Evolutionary conservation across 1,284 basidiomycete genomes (phyloP).

Genomic region (Ustilago hordei): DNA sequence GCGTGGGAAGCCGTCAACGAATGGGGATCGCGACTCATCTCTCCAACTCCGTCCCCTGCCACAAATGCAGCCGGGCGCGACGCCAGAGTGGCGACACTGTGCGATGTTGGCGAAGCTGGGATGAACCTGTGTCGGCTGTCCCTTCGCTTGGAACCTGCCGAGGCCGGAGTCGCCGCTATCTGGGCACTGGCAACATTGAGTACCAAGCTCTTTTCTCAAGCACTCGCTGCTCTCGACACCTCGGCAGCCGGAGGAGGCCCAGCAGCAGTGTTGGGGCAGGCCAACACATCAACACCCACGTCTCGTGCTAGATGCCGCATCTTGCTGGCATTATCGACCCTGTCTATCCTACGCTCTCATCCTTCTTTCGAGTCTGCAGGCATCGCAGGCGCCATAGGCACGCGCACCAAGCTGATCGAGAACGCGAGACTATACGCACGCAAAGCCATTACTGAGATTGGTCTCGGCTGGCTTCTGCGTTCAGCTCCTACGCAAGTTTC

Average conservation of each 20-base stretch:
- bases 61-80: background rate
- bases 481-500: conserved; percentile 15
- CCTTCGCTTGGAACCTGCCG: conserved; percentile 21
- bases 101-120: conserved; percentile 47
- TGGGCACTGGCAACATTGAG: conserved; percentile 42
- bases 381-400: conserved; percentile 37
- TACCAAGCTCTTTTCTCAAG: conserved; percentile 43
- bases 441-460: conserved; percentile 55
- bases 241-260: conserved; percentile 24
- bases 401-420: conserved; percentile 43
- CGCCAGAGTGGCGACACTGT: conserved; percentile 29
- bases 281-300: conserved; percentile 53
- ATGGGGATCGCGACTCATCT: conserved; percentile 20
- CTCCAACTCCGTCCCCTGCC: conserved; percentile 2
- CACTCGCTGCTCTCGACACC: conserved; percentile 48
- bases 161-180: conserved; percentile 19
- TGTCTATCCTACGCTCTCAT: conserved; percentile 47
- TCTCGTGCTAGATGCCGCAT: conserved; percentile 47
- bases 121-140: conserved; percentile 31
- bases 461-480: conserved; percentile 46
- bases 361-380: conserved; percentile 33
- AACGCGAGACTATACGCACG: conserved; percentile 54
- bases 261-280: conserved; percentile 46
- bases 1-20: conserved; percentile 23
- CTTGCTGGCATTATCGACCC: conserved; percentile 31